Evolutionary conservation across 495 filamentous ascomycete genomes (phyloP).

Genomic region (Penicillium maclennaniae): DNA sequence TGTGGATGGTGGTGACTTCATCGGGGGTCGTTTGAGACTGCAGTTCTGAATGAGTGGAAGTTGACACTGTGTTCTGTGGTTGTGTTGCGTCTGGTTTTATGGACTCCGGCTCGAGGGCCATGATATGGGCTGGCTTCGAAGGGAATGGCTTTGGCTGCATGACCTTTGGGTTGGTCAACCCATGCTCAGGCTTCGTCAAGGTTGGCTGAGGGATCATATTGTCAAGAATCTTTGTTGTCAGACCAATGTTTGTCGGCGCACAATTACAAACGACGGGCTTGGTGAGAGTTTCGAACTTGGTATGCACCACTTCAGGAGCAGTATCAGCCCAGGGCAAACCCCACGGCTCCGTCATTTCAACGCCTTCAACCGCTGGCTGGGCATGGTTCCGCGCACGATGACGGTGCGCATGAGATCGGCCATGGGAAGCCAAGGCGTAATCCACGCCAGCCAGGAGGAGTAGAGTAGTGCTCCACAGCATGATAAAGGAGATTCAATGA

Average conservation of each 20-base stretch:
- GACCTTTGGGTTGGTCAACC: neutral
- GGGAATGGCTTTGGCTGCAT: neutral
- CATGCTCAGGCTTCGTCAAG: neutral
- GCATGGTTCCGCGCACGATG: constrained; percentile 12
- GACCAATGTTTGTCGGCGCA: constrained; percentile 9
- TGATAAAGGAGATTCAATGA: constrained; percentile 11
- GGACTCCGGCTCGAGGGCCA: neutral
- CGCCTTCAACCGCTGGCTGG: constrained; percentile 8
- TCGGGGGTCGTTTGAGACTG: neutral
- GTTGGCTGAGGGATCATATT: neutral
- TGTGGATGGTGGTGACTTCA: constrained; percentile 13
- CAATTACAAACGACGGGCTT: constrained; percentile 24
- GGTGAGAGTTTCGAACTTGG: constrained; percentile 25
- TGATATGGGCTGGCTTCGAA: neutral
- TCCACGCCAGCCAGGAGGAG: constrained; percentile 17
- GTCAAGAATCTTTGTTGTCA: constrained; percentile 11
- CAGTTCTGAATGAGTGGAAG: neutral
- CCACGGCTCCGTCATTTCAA: constrained; percentile 4
- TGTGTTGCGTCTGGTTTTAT: neutral
- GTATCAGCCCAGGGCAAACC: constrained; percentile 6
- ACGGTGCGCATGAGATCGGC: constrained; percentile 19
- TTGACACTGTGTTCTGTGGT: neutral
- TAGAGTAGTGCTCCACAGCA: constrained; percentile 26
- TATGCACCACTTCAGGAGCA: constrained; percentile 10
- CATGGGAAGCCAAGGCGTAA: constrained; percentile 17